Percentiles rank a stretch among this genome's conserved stretches.
These are phyloP conservation scores for Linanthus parryae DNA, from an alignment of 148 eudicot genomes.

Conservation along the genomic window DNA sequence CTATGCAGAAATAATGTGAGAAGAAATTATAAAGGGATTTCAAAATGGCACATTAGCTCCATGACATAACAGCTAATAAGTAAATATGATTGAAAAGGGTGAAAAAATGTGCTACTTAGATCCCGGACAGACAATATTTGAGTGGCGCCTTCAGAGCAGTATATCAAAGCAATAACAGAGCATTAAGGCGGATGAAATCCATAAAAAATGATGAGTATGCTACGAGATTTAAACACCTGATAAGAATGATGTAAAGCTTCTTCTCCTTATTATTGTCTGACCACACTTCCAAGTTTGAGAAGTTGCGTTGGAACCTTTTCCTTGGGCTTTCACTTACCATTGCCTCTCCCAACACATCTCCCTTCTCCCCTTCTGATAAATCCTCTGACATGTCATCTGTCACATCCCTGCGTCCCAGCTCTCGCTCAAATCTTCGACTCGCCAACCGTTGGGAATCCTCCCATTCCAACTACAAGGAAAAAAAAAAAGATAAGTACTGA, in stretches of 20 bases:
- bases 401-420: conserved; percentile 56
- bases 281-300: conserved; percentile 46
- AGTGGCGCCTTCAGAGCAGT: too few relatives aligned
- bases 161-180: neutral
- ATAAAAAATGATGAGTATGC: neutral
- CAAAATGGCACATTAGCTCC: too few relatives aligned
- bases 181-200: neutral
- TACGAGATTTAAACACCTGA: conserved; percentile 36
- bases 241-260: conserved; percentile 62
- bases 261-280: conserved; percentile 59
- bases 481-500: neutral
- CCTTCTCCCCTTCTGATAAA: conserved; percentile 64
- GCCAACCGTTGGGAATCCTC: conserved; percentile 53
- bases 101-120: too few relatives aligned
- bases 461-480: conserved; percentile 47
- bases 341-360: conserved; percentile 37
- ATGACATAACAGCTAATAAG: too few relatives aligned
- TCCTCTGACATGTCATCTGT: conserved; percentile 70
- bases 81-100: too few relatives aligned
- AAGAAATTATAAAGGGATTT: too few relatives aligned
- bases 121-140: too few relatives aligned
- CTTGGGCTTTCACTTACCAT: conserved; percentile 35
- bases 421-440: conserved; percentile 46
- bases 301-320: conserved; percentile 33
- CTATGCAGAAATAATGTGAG: too few relatives aligned